Conservation (phyloP, 371 early-diverging fungal genomes). For the Rhizopus delemar region DNA sequence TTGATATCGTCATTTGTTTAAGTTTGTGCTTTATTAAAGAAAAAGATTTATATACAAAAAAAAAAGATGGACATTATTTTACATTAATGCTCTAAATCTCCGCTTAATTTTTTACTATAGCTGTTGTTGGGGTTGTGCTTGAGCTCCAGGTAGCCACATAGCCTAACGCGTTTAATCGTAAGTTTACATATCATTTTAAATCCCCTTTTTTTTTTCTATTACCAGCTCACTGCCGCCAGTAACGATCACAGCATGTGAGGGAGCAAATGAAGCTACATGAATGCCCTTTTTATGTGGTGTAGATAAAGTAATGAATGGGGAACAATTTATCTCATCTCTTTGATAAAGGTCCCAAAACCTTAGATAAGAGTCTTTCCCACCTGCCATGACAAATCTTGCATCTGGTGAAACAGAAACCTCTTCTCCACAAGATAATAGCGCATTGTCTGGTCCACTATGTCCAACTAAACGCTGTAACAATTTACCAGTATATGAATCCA, state of each 20-base stretch:
- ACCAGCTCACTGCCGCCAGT: conserved; percentile 28
- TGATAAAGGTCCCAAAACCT: conserved; percentile 68
- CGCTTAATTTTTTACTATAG: background rate
- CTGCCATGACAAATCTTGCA: conserved; percentile 70
- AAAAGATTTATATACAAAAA: background rate
- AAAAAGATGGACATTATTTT: background rate
- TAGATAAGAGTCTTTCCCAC: conserved; percentile 67
- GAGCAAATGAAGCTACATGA: conserved; percentile 68
- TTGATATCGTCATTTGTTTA: background rate
- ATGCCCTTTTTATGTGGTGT: conserved; percentile 44
- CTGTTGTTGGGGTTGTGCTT: conserved; percentile 55
- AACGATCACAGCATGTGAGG: conserved; percentile 69
- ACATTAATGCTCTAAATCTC: background rate
- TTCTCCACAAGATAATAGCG: conserved; percentile 40
- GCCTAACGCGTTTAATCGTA: background rate
- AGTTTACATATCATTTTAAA: conserved; percentile 27
- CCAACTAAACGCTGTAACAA: conserved; percentile 57
- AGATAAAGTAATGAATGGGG: conserved; percentile 21
- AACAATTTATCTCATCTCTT: conserved; percentile 19
- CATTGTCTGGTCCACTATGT: conserved; percentile 35
- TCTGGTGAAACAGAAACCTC: conserved; percentile 78
- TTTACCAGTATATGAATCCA: conserved; percentile 70
- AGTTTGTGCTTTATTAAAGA: background rate
- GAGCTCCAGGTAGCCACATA: conserved; percentile 2
- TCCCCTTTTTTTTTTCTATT: background rate